Evolutionary conservation across 176 grass and related monocot species (phyloP).

Genomic region (Tuctoria greenei): DNA sequence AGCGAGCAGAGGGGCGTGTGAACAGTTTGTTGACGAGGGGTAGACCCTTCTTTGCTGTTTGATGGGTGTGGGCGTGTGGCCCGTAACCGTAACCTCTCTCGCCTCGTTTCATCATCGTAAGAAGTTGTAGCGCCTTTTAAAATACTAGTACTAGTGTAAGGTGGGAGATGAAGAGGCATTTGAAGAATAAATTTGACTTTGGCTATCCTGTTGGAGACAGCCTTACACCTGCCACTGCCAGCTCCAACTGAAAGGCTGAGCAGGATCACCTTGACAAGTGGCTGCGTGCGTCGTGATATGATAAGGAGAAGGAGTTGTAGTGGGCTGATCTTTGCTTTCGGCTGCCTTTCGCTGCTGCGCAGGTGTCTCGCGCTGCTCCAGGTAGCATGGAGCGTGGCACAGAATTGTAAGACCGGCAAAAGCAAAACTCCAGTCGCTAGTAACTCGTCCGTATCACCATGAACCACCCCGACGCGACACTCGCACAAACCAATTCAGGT

Average conservation of each 20-base stretch:
- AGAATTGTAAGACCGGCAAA: too few species aligned
- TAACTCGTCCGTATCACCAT: too few species aligned
- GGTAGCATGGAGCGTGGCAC: neutral
- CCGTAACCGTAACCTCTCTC: neutral
- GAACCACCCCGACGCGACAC: too few species aligned
- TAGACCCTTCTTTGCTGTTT: neutral
- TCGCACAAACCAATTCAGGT: too few species aligned
- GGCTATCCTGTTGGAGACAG: too few species aligned
- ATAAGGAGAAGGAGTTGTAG: neutral
- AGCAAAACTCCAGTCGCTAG: too few species aligned
- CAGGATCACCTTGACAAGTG: neutral
- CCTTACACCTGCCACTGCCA: too few species aligned
- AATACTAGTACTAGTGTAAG: too few species aligned
- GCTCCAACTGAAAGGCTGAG: neutral
- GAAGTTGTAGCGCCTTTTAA: too few species aligned
- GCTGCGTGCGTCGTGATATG: neutral
- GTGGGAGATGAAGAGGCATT: too few species aligned
- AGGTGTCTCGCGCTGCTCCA: neutral
- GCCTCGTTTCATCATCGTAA: too few species aligned
- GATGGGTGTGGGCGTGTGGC: neutral
- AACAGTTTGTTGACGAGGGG: constrained; percentile 9
- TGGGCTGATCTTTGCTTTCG: neutral
- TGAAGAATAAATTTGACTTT: too few species aligned
- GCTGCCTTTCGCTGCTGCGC: neutral
- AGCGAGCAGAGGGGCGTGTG: neutral